Conservation (phyloP, 768 basidiomycete genomes). For the Pisolithus microcarpus region DNA sequence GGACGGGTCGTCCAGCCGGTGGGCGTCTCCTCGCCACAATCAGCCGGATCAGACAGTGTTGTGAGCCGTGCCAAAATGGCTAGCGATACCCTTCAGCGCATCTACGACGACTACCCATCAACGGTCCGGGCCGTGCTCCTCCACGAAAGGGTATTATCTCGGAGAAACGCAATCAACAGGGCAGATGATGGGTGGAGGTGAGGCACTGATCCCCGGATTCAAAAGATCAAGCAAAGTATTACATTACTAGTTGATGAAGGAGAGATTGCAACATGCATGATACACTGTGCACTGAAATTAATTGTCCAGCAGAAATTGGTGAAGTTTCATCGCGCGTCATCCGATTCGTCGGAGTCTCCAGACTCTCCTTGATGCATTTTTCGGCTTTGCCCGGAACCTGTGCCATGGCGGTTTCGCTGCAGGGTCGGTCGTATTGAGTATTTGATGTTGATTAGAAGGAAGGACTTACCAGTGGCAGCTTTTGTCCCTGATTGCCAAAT, state of each 20-base stretch:
- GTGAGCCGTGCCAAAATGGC: constrained; percentile 29
- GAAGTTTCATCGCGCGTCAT: constrained; percentile 33
- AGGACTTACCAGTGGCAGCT: constrained; percentile 64
- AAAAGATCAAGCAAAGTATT: constrained; percentile 11
- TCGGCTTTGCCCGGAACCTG: constrained; percentile 46
- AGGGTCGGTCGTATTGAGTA: constrained; percentile 14
- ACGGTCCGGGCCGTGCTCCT: constrained; percentile 28
- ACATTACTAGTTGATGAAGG: constrained; percentile 19
- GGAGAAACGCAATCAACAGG: constrained; percentile 11
- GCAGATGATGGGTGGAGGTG: constrained; percentile 9
- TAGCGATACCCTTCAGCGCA: constrained; percentile 34
- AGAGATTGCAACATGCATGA: constrained; percentile 16
- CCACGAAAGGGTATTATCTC: constrained; percentile 29
- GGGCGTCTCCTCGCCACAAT: constrained; percentile 14
- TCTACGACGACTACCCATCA: constrained; percentile 47
- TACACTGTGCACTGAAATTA: constrained; percentile 9
- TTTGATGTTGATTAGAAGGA: constrained; percentile 14
- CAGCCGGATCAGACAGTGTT: constrained; percentile 10
- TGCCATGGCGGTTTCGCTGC: constrained; percentile 77
- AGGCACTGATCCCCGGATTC: constrained; percentile 10
- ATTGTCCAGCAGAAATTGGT: constrained; percentile 7
- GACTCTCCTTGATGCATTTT: constrained; percentile 52
- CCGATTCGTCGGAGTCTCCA: constrained; percentile 65
- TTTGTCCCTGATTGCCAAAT: constrained; percentile 85
- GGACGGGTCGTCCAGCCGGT: constrained; percentile 46